These are phyloP conservation scores for Dillenia suffruticosa DNA, from an alignment of 164 flowering plant genomes.

Conservation along the genomic window DNA sequence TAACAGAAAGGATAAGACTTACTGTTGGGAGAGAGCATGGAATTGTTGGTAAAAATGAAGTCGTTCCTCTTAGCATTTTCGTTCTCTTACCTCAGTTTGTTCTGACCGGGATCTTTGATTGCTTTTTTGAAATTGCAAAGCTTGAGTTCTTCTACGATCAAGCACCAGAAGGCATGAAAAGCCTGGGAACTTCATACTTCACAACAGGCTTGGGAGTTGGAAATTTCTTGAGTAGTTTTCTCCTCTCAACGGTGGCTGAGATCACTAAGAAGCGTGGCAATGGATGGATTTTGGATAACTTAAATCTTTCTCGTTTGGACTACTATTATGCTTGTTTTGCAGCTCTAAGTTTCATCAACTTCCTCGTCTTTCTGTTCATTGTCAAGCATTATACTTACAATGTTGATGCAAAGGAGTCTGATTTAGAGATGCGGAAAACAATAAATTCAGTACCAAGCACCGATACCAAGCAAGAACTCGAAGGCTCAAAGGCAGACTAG, in stretches of 20 bases:
- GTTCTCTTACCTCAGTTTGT: slow-evolving; percentile 56
- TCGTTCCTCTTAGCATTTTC: slow-evolving; percentile 44
- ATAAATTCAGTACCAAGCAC: background rate
- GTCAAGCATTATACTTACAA: slow-evolving; percentile 45
- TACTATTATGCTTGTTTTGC: slow-evolving; percentile 48
- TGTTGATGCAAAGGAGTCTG: slow-evolving; percentile 19
- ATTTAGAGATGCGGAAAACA: slow-evolving; percentile 16
- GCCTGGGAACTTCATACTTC: slow-evolving; percentile 56
- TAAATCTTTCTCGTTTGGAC: slow-evolving; percentile 57
- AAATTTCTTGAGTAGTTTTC: slow-evolving; percentile 43
- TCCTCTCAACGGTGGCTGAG: slow-evolving; percentile 35
- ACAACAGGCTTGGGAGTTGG: slow-evolving; percentile 49
- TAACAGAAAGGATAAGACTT: slow-evolving; percentile 44
- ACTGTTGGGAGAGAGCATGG: slow-evolving; percentile 30
- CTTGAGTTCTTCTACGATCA: slow-evolving; percentile 68
- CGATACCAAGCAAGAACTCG: background rate
- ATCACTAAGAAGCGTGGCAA: slow-evolving; percentile 32
- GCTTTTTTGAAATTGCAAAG: slow-evolving; percentile 53
- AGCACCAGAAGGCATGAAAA: slow-evolving; percentile 67
- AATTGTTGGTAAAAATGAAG: slow-evolving; percentile 8
- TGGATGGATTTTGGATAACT: slow-evolving; percentile 55
- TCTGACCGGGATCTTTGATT: slow-evolving; percentile 49
- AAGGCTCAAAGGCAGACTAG: background rate
- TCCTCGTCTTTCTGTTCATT: slow-evolving; percentile 35
- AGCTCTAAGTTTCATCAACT: slow-evolving; percentile 37